Base-by-base conservation (phyloP, 1,284 basidiomycete species). In the Baeospora myosura region DNA sequence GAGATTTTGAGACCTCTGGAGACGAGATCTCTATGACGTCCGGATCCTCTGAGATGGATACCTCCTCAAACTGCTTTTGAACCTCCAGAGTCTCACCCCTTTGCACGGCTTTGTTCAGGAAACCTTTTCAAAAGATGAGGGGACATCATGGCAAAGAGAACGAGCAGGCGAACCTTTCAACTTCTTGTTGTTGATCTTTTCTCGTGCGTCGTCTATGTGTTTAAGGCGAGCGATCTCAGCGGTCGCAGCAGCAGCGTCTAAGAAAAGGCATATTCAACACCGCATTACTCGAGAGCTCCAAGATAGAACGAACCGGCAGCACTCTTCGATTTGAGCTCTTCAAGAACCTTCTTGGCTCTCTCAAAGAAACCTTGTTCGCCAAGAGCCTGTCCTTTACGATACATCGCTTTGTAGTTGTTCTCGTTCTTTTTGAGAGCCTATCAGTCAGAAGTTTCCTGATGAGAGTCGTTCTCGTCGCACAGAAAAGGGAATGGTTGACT, bases 331-430 rank as follows among this genome's bases (percentile, higher is more conserved):
- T 78, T 72, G 26, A 87, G 59, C 18, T 85, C 81, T 35, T 74
- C 63, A 24, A 88, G 64, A 31, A 79, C 67, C 49, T 66, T 71
- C 45, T 78, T 69, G 2, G 84, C 79, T 53, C 78, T 83, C 50
- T 88, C 84, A 48, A 76, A 78, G 54, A 67, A 86, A 1, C 87
- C 86, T 45, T 72, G 70, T 53, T 87, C 83, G 17, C 78, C 81
- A 5, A 82, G 60, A 0, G 79, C 85, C 58, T 85, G 88, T n/a
- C 72, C 86, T 57, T 88, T 89, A 20, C 86, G 71, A 62, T 82
- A 88, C 58, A 79, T 64, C 0, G 81, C 86, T 54, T 89, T 89
- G 56, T 69, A 74, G 56, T 88, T 89, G 49, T 74, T 63, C 32
- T 75, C 71, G 55, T 88, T 87, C 61, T 81, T 81, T 21, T 69